Evolutionary conservation across 306 rosid genomes (phyloP).

Genomic region (Vicia villosa): DNA sequence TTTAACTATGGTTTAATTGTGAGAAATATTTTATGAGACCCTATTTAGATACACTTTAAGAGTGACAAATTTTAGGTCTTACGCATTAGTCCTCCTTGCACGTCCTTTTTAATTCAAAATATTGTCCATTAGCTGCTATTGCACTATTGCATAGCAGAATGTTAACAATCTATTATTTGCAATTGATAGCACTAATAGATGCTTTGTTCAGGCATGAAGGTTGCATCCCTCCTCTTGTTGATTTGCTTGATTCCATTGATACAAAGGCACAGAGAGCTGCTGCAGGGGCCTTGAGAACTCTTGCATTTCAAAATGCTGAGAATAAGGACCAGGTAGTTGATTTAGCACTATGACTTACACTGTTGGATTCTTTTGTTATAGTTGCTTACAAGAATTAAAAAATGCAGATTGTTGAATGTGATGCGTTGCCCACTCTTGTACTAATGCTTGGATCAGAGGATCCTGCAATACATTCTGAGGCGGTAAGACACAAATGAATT

Average conservation of each 20-base stretch:
- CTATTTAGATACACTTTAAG: too few relatives aligned
- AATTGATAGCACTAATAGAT: neutral
- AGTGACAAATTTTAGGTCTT: too few relatives aligned
- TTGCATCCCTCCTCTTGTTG: constrained; percentile 73
- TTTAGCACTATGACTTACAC: neutral
- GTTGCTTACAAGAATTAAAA: constrained; percentile 36
- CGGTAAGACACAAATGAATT: constrained; percentile 47
- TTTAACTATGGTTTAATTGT: too few relatives aligned
- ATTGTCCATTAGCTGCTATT: too few relatives aligned
- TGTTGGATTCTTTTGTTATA: neutral
- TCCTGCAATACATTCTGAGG: constrained; percentile 59
- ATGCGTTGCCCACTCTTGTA: constrained; percentile 67
- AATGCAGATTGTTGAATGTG: constrained; percentile 64
- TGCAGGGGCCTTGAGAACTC: constrained; percentile 65
- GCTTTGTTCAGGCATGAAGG: constrained; percentile 58
- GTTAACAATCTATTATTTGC: too few relatives aligned
- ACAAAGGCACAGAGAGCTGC: constrained; percentile 65
- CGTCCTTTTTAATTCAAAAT: too few relatives aligned
- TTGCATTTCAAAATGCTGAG: too few relatives aligned
- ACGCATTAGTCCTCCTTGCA: too few relatives aligned
- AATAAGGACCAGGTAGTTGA: constrained; percentile 58
- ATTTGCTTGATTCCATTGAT: constrained; percentile 59
- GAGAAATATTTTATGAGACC: too few relatives aligned
- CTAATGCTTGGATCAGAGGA: constrained; percentile 61
- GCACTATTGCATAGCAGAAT: too few relatives aligned